Base-by-base conservation (phyloP, 1,284 basidiomycete species). In the Leccinum subrobustum region DNA sequence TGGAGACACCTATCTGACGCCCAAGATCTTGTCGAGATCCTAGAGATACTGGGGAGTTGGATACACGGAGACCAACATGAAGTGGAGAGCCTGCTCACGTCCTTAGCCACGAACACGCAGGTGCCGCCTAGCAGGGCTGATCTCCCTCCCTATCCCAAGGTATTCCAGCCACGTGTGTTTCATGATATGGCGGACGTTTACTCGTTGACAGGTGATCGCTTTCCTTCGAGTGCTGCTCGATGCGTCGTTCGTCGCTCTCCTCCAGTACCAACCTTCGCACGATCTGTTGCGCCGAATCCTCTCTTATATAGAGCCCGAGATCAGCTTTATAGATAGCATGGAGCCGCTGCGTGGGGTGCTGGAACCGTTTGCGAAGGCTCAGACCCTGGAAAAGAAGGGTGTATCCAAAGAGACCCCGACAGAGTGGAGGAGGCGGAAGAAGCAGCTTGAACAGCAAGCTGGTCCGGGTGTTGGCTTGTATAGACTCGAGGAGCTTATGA, bases 211-310 rank as follows among this genome's bases (percentile, higher is more conserved):
- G 86, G 73, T 85, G 51, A 73, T 88, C 23, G 65, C 71, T 1
- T 88, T 91, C 75, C 68, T 87, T 7, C 85, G 88, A 71, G 77
- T 79, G 6, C 68, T 90, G 58, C 77, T 92, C 25, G 90, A 92
- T 70, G 80, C 88, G 0, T 85, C 83, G 6, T 89, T 89, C 71
- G 77, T 91, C 50, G 73, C 79, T 0, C 78, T 92, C 29, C 76
- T 92, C 9, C 82, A 86, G 62, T 77, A 88, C 67, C 70, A 79
- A 6, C 83, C 85, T 0, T 79, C 87, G 3, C 83, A 88, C 64
- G 64, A 66, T 27, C 67, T 84, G 47, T 74, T 92, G 12, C 78
- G 73, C 37, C 74, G 71, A 7, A 75, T 89, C 33, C 76, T 81
- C 35, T 70, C 78, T 1, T 78, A 80, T 31, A 73, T 91, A 54